Evolutionary conservation across 23 red algal genomes (phyloP), one percentile per base, ranked within the genome.

Genomic region (Gracilaria domingensis): DNA sequence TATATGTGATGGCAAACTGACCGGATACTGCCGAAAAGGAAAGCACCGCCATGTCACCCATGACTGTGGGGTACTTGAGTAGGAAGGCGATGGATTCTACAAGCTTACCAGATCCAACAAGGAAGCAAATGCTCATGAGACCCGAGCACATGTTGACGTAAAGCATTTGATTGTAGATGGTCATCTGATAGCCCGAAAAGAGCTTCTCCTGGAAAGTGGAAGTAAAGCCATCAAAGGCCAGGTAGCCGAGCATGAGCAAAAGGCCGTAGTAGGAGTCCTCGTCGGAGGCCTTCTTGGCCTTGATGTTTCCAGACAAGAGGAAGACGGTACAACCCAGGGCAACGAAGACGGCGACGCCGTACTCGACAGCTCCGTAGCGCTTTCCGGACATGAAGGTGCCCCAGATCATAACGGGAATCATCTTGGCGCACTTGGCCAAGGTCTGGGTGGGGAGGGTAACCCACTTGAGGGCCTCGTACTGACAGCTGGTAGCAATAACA

Each of bases 121-220:
- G 40, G 81, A 94, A 94, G 42, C 91, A 37, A 34, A 94, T 64
- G 53, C 78, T 79, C 75, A 95, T 95, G 37, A 85, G 28, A 0
- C 88, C 92, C 39, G 96, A 98, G 70, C 91, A 95, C 7, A 91
- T 14, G 66, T 98, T 98, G 40, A 98, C 96, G 75, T 95, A 98
- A 21, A 98, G 61, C 96, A 98, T 98, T 79, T 98, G 96, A 44
- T 98, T 95, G 87, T 98, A 98, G n/a, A 94, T 94, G 36, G 96
- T 88, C 92, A 98, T 95, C 55, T 89, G 61, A 66, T 98, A 98
- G 44, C 91, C 91, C 0, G 91, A 35, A 38, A 98, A 98, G 24
- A 98, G 96, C 83, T 98, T 98, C 69, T 98, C 96, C 81, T 98
- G 96, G 69, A 98, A 98, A 9, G 96, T 98, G 30, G 92, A 95